Conservation (phyloP, 371 early-diverging fungal genomes). For the Rhizopus stolonifer region DNA sequence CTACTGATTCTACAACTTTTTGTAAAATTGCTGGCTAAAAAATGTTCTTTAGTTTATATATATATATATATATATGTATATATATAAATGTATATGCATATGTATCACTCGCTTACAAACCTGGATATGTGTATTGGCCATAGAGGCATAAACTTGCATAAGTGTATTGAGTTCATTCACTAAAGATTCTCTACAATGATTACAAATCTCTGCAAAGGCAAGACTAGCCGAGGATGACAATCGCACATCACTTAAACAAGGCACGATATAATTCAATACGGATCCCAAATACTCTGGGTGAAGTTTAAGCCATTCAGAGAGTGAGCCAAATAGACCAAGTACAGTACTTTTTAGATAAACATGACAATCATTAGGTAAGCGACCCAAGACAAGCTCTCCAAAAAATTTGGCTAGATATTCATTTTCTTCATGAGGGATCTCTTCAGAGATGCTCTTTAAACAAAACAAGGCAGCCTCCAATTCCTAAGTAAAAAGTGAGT, state of each 20-base stretch:
- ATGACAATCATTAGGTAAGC: conserved; percentile 39
- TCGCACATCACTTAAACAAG: conserved; percentile 57
- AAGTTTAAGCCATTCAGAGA: conserved; percentile 71
- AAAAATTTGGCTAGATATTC: conserved; percentile 61
- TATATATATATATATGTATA: no score
- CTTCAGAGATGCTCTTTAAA: conserved; percentile 71
- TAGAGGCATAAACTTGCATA: conserved; percentile 58
- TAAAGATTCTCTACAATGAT: conserved; percentile 67
- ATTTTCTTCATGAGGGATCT: conserved; percentile 55
- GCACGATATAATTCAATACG: conserved; percentile 67
- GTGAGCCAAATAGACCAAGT: conserved; percentile 55
- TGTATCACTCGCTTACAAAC: no score
- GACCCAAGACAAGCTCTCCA: conserved; percentile 54
- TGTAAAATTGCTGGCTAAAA: conserved; percentile 33
- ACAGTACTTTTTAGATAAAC: conserved; percentile 52
- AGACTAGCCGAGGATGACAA: conserved; percentile 67
- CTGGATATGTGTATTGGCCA: conserved; percentile 41
- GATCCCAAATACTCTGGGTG: conserved; percentile 62
- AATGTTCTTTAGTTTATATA: not conserved
- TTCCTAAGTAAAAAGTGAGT: conserved; percentile 23
- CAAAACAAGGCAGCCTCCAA: conserved; percentile 67
- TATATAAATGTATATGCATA: no score
- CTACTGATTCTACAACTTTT: conserved; percentile 71
- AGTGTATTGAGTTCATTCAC: conserved; percentile 61
- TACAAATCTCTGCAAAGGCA: conserved; percentile 73